Evolutionary conservation across 495 filamentous ascomycete genomes (phyloP).

Genomic region (Lasiosphaeriaceae sp.): DNA sequence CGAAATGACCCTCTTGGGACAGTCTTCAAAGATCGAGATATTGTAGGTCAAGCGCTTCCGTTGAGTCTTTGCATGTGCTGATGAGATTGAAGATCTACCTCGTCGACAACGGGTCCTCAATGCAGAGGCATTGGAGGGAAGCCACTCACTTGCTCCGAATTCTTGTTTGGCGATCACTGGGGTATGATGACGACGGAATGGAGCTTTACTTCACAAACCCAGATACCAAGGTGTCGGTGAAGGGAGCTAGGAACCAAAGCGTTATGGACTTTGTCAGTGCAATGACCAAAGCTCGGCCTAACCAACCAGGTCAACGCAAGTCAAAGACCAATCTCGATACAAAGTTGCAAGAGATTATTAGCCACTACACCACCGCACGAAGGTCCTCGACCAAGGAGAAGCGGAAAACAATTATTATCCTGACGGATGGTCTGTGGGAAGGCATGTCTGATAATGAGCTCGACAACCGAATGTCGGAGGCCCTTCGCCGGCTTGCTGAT

Average conservation of each 20-base stretch:
- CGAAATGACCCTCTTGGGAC: too few species aligned
- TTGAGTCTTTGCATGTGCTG: too few species aligned
- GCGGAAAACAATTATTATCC: slow-evolving; percentile 24
- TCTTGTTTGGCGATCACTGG: slow-evolving; percentile 23
- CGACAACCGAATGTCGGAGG: slow-evolving; percentile 10
- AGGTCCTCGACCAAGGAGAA: not conserved
- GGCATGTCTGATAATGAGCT: slow-evolving; percentile 11
- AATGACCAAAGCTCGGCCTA: not conserved
- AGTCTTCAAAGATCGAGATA: too few species aligned
- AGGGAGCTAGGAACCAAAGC: not conserved
- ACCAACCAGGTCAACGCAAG: too few species aligned
- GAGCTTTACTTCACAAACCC: slow-evolving; percentile 20
- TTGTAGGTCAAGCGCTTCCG: too few species aligned
- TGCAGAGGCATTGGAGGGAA: slow-evolving; percentile 23
- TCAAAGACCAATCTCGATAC: not conserved
- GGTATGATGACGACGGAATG: slow-evolving; percentile 27
- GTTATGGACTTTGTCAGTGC: slow-evolving; percentile 1
- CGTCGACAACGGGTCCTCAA: slow-evolving; percentile 27
- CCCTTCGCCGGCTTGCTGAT: not conserved
- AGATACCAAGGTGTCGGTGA: not conserved
- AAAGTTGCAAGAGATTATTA: not conserved
- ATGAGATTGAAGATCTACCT: slow-evolving; percentile 18
- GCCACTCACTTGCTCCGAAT: slow-evolving; percentile 20
- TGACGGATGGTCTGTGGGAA: slow-evolving; percentile 32
- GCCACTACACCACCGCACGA: not conserved